A percentile compares a stretch with the other conserved stretches of the same genome.
These are phyloP conservation scores for Aspergillus fijiensis DNA, from an alignment of 2,329 filamentous ascomycete genomes.

Conservation along the genomic window DNA sequence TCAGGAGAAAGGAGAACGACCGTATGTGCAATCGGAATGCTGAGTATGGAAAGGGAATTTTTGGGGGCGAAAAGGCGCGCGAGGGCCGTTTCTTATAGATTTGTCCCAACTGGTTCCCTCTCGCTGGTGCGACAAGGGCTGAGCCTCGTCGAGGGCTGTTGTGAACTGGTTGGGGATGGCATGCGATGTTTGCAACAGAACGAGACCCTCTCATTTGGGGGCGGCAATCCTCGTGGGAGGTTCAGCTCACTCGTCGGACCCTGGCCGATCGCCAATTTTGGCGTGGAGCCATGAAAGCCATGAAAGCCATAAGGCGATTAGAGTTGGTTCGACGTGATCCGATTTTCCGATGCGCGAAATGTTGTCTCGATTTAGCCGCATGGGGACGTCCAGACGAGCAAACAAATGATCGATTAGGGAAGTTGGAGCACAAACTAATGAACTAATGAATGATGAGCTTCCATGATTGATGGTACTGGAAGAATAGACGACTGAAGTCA, in stretches of 20 bases:
- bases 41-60: background rate
- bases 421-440: background rate
- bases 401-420: background rate
- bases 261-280: background rate
- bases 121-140: background rate
- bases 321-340: background rate
- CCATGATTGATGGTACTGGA: background rate
- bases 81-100: background rate
- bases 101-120: background rate
- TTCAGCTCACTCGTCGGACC: background rate
- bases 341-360: background rate
- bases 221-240: background rate
- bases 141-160: background rate
- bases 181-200: background rate
- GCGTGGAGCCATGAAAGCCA: background rate
- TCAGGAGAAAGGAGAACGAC: background rate
- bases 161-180: background rate
- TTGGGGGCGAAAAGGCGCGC: background rate
- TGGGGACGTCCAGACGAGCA: background rate
- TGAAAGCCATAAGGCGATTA: background rate
- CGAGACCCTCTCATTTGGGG: background rate
- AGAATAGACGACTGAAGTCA: background rate
- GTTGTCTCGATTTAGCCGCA: background rate
- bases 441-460: background rate
- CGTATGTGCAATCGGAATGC: background rate